Evolutionary conservation across 2,329 filamentous ascomycete genomes (phyloP).

Genomic region (Didymella glomerata): DNA sequence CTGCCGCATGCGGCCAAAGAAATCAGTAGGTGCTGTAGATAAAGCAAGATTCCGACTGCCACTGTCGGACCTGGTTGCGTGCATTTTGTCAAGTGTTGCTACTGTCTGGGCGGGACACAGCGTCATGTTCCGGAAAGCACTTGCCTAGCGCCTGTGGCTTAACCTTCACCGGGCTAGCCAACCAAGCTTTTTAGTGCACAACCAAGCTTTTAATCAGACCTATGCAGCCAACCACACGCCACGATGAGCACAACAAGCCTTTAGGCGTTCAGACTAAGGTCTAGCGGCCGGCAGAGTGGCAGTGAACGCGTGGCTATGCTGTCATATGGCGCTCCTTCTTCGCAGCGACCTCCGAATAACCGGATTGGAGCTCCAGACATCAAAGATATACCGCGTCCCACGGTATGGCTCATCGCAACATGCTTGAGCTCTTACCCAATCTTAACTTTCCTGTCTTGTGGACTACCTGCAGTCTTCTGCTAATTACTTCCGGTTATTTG

Average conservation of each 20-base stretch:
- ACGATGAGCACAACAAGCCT: not conserved
- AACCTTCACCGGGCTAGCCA: slow-evolving; percentile 13
- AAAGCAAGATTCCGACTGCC: not conserved
- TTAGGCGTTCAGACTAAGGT: not conserved
- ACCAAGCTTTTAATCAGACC: slow-evolving; percentile 7
- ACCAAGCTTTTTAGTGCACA: slow-evolving; percentile 10
- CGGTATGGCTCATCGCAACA: not conserved
- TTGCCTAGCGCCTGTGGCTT: slow-evolving; percentile 23
- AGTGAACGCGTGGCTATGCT: slow-evolving; percentile 22
- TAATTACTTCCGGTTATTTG: slow-evolving; percentile 3
- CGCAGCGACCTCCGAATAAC: not conserved
- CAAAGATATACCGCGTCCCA: not conserved
- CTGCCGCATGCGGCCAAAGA: too few species aligned
- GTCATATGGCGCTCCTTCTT: slow-evolving; percentile 2
- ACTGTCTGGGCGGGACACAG: not conserved
- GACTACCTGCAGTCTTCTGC: not conserved
- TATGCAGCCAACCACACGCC: not conserved
- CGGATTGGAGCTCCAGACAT: not conserved
- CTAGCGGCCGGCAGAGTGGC: slow-evolving; percentile 6
- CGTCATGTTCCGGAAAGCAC: slow-evolving; percentile 7
- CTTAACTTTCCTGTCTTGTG: not conserved
- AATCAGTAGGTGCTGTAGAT: not conserved
- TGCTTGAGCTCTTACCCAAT: not conserved
- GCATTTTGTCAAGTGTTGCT: not conserved
- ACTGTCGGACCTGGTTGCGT: not conserved